Percentiles rank a stretch among this genome's conserved stretches.
Conservation (phyloP, 306 rosid species). For the Inga oerstediana region DNA sequence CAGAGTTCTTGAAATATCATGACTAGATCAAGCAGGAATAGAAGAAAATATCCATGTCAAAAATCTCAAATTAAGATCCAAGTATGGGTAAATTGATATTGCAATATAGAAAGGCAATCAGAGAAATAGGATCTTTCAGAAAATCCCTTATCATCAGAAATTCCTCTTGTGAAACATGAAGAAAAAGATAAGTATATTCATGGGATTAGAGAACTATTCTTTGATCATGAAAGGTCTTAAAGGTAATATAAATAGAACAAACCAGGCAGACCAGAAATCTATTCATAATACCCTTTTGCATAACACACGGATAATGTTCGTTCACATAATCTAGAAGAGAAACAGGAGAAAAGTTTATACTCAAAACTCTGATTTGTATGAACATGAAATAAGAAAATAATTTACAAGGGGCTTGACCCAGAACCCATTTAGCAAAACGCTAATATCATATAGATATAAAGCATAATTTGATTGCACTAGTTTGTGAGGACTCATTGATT, state of each 20-base stretch:
- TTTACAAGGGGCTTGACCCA: background rate
- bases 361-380: background rate
- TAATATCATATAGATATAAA: background rate
- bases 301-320: background rate
- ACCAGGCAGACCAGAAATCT: background rate
- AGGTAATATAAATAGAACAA: background rate
- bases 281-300: background rate
- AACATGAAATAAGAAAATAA: background rate
- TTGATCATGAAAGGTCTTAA: background rate
- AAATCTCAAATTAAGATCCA: too few species aligned
- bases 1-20: too few species aligned
- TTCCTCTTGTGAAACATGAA: too few species aligned
- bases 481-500: slow-evolving; percentile 48
- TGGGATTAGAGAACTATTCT: background rate
- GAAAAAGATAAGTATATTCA: background rate
- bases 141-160: too few species aligned
- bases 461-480: background rate
- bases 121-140: too few species aligned
- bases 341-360: background rate
- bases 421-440: background rate
- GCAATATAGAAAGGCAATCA: too few species aligned
- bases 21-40: too few species aligned
- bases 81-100: too few species aligned
- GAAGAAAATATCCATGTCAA: too few species aligned
- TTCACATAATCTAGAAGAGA: background rate